Base-by-base conservation (phyloP, 495 filamentous ascomycete species). In the Penicillium silybi region DNA sequence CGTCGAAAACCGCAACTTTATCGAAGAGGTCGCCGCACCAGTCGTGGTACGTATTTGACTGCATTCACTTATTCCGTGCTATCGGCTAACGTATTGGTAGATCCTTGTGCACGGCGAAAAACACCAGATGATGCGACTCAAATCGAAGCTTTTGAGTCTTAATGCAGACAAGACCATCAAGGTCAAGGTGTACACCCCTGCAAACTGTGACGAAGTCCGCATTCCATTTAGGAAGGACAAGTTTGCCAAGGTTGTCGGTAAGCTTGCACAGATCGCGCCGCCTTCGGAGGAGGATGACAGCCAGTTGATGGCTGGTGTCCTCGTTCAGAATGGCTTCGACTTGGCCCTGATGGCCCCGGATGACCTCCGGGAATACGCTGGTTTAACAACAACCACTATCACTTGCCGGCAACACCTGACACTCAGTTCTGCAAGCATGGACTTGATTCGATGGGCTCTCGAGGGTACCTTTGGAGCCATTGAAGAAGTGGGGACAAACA, bases 151-250 rank as follows among this genome's bases (percentile, higher is more conserved):
- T 8, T 80, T 97, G n/a, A 90, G 88, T 19, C 77, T 96, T 8
- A 96, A 97, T 61, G 81, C 85, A 9, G 81, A 85, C 20, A 92
- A 95, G 62, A 76, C 78, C 1, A 75, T 81, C 29, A 89, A 90
- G 44, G 84, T 89, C 42, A 97, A 97, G 66, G 88, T 98, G 5
- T 97, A 84, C 70, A 92, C 86, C 44, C 93, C 93, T 0, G 83
- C 85, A 22, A 98, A 98, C 66, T 95, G 91, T 64, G 92, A 97
- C 57, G 92, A 95, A 63, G 76, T 98, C n/a, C 80, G 86, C 25
- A 93, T 98, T 53, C 92, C 93, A 0, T 97, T 97, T 76, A 90
- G 85, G 60, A 85, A 87, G n/a, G 93, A 97, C 58, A 98, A 97
- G 63, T 81, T 89, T 13, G 95, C 90, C 53, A 96, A 95, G 70